Evolutionary conservation across 176 grass and related monocot genomes (phyloP), one percentile per base, ranked within the genome.

Genomic region (Ananas comosus): DNA sequence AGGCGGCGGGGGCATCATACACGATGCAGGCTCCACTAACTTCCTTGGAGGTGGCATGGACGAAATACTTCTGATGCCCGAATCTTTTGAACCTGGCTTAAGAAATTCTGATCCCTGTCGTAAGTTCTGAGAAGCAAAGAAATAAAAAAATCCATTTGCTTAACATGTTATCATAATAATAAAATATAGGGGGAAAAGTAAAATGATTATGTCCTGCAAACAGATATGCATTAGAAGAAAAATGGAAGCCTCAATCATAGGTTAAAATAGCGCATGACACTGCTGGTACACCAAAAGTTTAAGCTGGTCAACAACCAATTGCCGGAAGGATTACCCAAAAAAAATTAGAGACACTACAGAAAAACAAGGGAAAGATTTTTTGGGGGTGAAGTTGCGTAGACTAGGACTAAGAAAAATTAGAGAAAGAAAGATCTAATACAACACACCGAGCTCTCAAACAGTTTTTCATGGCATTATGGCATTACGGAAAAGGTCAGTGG

Each of bases 61-160:
- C 42, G 74, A 83, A 82, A 58, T 16, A 67, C 48, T 67, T 51
- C 53, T 67, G 50, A 61, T 67, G 57, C 76, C 85, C 64, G 75
- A 80, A 87, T 79, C 82, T 73, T 82, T 74, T 81, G 76, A 83
- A 90, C 86, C 89, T 88, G 94, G 79, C 87, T 88, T 90, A 97
- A 86, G 79, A 90, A 97, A 92, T 85, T 81, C 79, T 79, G 84
- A 90, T 47, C 80, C 82, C 72, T 82, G 86, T 86, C 75, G 89
- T 92, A 78, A 97, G 89, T 90, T 93, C 86, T 97, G 94, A 42
- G 85, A 87, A 3, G 83, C 87, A 81, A 83, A 67, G 51, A 92
- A 92, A 80, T 27, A 80, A 50, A 88, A 78, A 80, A 73, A 23
- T 88, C 74, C 72, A 65, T 24, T 68, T 59, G 76, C 78, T 84